phyloP scores from a whole-genome alignment of 129 eudicot species.

The Artemisia annua region DNA sequence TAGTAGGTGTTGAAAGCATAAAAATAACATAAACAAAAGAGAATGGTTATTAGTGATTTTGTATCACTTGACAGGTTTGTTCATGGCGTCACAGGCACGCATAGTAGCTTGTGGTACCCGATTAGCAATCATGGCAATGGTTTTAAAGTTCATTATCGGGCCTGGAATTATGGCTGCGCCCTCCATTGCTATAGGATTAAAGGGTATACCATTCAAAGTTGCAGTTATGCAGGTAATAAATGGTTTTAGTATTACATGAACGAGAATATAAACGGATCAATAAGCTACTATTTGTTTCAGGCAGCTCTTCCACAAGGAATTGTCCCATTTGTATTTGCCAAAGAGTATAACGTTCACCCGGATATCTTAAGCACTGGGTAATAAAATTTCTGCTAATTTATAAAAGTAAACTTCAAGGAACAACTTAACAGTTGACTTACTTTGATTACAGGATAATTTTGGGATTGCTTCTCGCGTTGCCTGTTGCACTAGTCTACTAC shows the following conservation, averaged over 20 bases:
- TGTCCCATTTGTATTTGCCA: slow-evolving; percentile 87
- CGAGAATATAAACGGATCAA: background rate
- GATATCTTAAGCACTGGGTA: slow-evolving; percentile 84
- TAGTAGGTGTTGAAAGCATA: background rate
- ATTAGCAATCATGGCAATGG: slow-evolving; percentile 54
- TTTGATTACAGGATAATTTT: slow-evolving; percentile 52
- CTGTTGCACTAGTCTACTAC: slow-evolving; percentile 69
- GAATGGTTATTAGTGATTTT: background rate
- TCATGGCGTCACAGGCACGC: slow-evolving; percentile 76
- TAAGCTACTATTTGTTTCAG: slow-evolving; percentile 36
- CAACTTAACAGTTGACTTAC: slow-evolving; percentile 12
- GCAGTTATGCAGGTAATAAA: slow-evolving; percentile 68
- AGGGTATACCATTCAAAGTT: slow-evolving; percentile 47
- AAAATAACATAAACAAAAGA: background rate
- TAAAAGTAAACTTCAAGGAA: background rate
- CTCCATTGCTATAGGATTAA: slow-evolving; percentile 58
- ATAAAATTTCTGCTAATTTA: background rate
- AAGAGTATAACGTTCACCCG: slow-evolving; percentile 70
- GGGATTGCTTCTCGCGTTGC: slow-evolving; percentile 73
- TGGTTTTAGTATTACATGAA: background rate
- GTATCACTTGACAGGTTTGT: slow-evolving; percentile 51
- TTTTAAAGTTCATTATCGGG: slow-evolving; percentile 63
- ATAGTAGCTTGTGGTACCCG: slow-evolving; percentile 59
- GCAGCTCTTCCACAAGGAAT: slow-evolving; percentile 96
- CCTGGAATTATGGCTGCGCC: slow-evolving; percentile 66